Conservation (phyloP, 306 rosid species). For the Biancaea sappan region DNA sequence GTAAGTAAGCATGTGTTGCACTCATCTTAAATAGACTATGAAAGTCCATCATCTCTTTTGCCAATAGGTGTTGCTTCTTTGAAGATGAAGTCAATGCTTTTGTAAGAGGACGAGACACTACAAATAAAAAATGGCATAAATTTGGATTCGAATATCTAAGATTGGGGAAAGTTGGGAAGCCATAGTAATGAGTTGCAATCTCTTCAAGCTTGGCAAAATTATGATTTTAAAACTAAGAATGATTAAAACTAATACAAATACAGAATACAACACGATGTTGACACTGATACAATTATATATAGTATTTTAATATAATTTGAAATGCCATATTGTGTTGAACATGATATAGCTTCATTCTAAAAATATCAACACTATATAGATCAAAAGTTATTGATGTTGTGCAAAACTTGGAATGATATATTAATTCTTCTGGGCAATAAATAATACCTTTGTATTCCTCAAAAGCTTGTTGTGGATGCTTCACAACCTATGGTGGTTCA, state of each 20-base stretch:
- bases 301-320: no score
- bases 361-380: no score
- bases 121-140: not conserved
- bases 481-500: not conserved
- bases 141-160: not conserved
- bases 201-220: not conserved
- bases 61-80: not conserved
- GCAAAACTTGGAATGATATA: no score
- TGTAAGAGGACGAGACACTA: not conserved
- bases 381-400: no score
- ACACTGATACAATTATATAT: no score
- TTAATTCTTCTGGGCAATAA: not conserved
- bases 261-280: no score
- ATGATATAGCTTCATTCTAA: no score
- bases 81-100: not conserved
- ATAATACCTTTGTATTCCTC: not conserved
- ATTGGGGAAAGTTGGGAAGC: not conserved
- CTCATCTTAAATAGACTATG: not conserved
- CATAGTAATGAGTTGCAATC: not conserved
- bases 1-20: not conserved
- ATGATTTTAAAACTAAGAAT: not conserved
- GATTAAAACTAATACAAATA: no score
- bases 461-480: not conserved
- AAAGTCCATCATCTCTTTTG: not conserved
- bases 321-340: no score